These are phyloP conservation scores for Phytophthora colocasiae DNA, from an alignment of 352 stramenopile species.

Conservation along the genomic window DNA sequence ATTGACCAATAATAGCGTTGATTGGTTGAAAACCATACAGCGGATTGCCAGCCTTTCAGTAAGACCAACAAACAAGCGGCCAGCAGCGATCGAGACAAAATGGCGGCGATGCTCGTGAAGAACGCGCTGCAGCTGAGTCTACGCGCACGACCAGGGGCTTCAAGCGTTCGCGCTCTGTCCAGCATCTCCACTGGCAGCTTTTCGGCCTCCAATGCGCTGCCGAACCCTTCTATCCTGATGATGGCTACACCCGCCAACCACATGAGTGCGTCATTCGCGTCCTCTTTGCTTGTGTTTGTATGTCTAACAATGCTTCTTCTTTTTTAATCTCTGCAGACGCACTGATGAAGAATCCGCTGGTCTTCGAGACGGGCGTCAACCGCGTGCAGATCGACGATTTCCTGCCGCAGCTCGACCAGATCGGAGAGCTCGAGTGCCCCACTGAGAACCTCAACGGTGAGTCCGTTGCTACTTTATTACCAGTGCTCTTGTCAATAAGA, in stretches of 20 bases:
- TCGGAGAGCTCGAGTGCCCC: conserved; percentile 54
- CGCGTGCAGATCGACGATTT: conserved; percentile 45
- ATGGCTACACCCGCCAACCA: conserved; percentile 17
- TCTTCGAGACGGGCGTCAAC: conserved; percentile 50
- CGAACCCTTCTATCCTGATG: conserved; percentile 30
- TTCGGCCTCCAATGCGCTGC: conserved; percentile 8
- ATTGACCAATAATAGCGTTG: background rate
- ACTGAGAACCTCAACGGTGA: conserved; percentile 53
- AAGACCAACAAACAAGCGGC: conserved; percentile 32
- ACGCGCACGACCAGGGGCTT: conserved; percentile 16
- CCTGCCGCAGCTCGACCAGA: conserved; percentile 43
- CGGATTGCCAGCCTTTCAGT: conserved; percentile 26
- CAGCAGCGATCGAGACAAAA: conserved; percentile 32
- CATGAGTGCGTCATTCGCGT: conserved; percentile 29
- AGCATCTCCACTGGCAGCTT: conserved; percentile 15
- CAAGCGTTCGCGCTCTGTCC: conserved; percentile 25
- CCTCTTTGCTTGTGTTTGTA: background rate
- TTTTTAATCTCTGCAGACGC: conserved; percentile 28
- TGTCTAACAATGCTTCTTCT: no score
- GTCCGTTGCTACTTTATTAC: background rate
- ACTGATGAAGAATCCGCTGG: conserved; percentile 45
- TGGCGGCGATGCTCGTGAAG: conserved; percentile 42
- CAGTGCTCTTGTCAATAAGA: background rate
- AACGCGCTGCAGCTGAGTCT: conserved; percentile 41
- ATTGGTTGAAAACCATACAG: conserved; percentile 8